phyloP scores from a whole-genome alignment of 495 filamentous ascomycete species.

The Penicillium angulare region DNA sequence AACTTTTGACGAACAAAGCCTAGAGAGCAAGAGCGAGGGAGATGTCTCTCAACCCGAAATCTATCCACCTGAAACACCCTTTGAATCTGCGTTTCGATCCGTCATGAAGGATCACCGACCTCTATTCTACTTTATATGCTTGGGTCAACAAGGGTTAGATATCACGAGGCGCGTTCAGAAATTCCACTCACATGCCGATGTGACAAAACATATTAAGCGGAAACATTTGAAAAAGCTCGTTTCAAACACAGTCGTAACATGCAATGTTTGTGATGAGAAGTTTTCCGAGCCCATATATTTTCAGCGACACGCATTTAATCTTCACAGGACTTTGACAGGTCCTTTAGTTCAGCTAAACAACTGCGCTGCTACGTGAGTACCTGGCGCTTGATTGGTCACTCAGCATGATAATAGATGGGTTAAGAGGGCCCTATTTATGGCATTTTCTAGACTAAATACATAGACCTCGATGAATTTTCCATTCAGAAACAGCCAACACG shows the following conservation, averaged over 20 bases:
- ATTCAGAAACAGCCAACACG: no score
- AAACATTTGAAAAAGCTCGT: conserved; percentile 34
- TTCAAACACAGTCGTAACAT: conserved; percentile 11
- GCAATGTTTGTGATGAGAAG: conserved; percentile 19
- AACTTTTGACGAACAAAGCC: background rate
- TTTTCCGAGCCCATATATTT: conserved; percentile 18
- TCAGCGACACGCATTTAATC: conserved; percentile 19
- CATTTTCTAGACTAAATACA: no score
- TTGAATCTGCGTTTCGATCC: conserved; percentile 24
- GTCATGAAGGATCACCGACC: conserved; percentile 30
- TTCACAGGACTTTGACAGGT: conserved; percentile 19
- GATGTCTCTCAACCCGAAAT: no score
- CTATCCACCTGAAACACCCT: background rate
- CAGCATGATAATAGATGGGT: no score
- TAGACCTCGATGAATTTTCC: no score
- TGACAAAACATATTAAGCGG: conserved; percentile 43
- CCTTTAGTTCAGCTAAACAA: conserved; percentile 6
- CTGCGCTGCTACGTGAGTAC: background rate
- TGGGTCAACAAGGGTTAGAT: conserved; percentile 31
- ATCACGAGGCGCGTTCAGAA: conserved; percentile 24
- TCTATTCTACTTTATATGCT: conserved; percentile 38
- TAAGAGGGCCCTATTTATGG: no score
- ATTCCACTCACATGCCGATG: conserved; percentile 30
- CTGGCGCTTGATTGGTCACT: background rate
- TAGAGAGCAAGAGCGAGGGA: background rate